Percentiles rank a stretch among this genome's conserved stretches.
These are phyloP conservation scores for Aspergillus calidoustus DNA, from an alignment of 2,329 filamentous ascomycete genomes.

Conservation along the genomic window DNA sequence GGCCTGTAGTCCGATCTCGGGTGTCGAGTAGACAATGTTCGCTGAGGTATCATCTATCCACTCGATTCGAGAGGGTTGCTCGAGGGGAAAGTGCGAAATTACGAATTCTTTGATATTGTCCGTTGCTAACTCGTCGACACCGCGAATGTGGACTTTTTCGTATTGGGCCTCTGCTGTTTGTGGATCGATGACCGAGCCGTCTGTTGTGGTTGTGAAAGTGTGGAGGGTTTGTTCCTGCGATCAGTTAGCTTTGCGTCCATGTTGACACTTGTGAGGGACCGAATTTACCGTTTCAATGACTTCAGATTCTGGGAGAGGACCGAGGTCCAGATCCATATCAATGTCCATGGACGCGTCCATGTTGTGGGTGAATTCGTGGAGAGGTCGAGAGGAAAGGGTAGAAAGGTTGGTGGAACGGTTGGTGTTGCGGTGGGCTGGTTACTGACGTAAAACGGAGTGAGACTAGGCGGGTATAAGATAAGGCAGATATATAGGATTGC, in stretches of 20 bases:
- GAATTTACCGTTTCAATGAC: slow-evolving; percentile 36
- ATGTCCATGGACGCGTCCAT: slow-evolving; percentile 64
- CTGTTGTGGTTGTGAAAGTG: slow-evolving; percentile 18
- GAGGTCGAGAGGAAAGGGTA: not conserved
- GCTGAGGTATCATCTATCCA: slow-evolving; percentile 95
- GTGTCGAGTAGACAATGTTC: slow-evolving; percentile 75
- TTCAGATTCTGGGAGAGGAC: slow-evolving; percentile 52
- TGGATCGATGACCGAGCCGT: slow-evolving; percentile 30
- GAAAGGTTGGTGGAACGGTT: not conserved
- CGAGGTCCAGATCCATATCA: slow-evolving; percentile 70
- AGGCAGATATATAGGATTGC: not conserved
- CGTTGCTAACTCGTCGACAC: slow-evolving; percentile 80
- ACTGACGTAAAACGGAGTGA: not conserved
- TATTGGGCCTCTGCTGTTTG: slow-evolving; percentile 40
- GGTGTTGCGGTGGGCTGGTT: not conserved
- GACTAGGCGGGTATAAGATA: not conserved
- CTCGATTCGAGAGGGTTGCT: slow-evolving; percentile 69
- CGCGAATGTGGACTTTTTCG: slow-evolving; percentile 80
- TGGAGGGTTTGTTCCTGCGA: slow-evolving; percentile 29
- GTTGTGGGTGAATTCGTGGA: slow-evolving; percentile 11
- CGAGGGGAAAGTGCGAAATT: slow-evolving; percentile 65
- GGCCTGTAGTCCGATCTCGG: slow-evolving; percentile 59
- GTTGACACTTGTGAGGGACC: slow-evolving; percentile 11
- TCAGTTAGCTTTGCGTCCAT: not conserved
- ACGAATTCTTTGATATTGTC: slow-evolving; percentile 79